These are phyloP conservation scores for Pseudozyma thailandica DNA, from an alignment of 1,284 basidiomycete genomes.

Conservation along the genomic window DNA sequence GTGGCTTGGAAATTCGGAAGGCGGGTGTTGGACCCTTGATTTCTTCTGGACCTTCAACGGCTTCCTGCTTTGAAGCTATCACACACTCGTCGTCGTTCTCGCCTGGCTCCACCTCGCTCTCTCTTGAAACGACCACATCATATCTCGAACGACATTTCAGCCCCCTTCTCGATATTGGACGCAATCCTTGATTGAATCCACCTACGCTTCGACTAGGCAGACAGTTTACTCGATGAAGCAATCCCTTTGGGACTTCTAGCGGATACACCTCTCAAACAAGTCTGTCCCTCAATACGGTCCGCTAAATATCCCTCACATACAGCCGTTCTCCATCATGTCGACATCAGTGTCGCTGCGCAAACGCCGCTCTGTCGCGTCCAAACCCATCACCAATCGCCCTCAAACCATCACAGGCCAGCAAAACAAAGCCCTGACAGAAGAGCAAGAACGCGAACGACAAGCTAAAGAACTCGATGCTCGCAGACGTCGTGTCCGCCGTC, in stretches of 20 bases:
- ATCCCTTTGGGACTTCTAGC: too few relatives aligned
- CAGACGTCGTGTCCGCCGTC: slow-evolving; percentile 32
- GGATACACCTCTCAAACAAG: too few relatives aligned
- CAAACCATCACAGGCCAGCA: slow-evolving; percentile 48
- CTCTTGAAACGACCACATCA: too few relatives aligned
- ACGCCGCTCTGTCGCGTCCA: slow-evolving; percentile 30
- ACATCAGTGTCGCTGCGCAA: slow-evolving; percentile 40
- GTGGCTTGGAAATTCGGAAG: neutral
- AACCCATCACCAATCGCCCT: slow-evolving; percentile 40
- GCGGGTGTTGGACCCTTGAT: neutral
- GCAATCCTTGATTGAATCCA: too few relatives aligned
- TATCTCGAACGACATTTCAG: too few relatives aligned
- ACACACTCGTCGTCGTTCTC: neutral
- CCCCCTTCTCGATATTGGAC: too few relatives aligned
- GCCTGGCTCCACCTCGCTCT: too few relatives aligned
- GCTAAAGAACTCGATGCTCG: slow-evolving; percentile 36
- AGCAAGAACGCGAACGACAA: slow-evolving; percentile 43
- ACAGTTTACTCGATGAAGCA: too few relatives aligned
- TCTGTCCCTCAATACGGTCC: too few relatives aligned
- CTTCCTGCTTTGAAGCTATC: neutral
- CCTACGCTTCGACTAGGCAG: too few relatives aligned
- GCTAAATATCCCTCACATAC: too few relatives aligned
- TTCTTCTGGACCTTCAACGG: neutral
- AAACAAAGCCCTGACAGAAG: slow-evolving; percentile 33
- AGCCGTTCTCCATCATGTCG: too few relatives aligned